These are phyloP conservation scores for Phaffomyces opuntiae DNA, from an alignment of 805 yeast genomes.

Conservation along the genomic window DNA sequence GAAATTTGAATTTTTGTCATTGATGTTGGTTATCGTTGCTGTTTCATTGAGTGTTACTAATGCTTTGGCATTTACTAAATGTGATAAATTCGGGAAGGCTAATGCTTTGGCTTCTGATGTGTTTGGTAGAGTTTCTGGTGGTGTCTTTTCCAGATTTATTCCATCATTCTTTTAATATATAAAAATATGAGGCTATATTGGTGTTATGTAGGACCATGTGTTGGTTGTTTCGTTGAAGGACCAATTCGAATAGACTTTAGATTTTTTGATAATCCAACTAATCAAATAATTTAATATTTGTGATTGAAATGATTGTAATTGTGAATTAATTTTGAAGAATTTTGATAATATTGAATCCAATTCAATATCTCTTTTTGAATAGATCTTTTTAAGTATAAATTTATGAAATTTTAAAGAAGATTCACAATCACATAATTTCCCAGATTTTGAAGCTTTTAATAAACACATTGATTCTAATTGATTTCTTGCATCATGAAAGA, in stretches of 20 bases:
- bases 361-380: neutral
- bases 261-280: neutral
- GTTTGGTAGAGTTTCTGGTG: slow-evolving; percentile 45
- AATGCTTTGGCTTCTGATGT: slow-evolving; percentile 55
- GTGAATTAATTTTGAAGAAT: neutral
- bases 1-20: slow-evolving; percentile 65
- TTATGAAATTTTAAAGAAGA: neutral
- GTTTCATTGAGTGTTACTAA: slow-evolving; percentile 70
- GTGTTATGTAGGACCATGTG: too few relatives aligned
- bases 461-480: slow-evolving; percentile 16
- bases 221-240: too few relatives aligned
- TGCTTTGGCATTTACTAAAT: slow-evolving; percentile 82
- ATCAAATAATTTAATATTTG: neutral
- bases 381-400: neutral
- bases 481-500: slow-evolving; percentile 24
- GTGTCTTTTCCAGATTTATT: slow-evolving; percentile 40
- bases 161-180: slow-evolving; percentile 14
- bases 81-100: slow-evolving; percentile 89
- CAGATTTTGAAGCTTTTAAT: slow-evolving; percentile 9
- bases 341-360: neutral
- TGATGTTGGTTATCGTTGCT: slow-evolving; percentile 60
- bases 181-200: too few relatives aligned
- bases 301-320: neutral
- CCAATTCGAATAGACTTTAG: neutral
- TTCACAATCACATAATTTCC: neutral